These are phyloP conservation scores for Penicillium sp. DNA, from an alignment of 2,329 filamentous ascomycete species.

Conservation along the genomic window DNA sequence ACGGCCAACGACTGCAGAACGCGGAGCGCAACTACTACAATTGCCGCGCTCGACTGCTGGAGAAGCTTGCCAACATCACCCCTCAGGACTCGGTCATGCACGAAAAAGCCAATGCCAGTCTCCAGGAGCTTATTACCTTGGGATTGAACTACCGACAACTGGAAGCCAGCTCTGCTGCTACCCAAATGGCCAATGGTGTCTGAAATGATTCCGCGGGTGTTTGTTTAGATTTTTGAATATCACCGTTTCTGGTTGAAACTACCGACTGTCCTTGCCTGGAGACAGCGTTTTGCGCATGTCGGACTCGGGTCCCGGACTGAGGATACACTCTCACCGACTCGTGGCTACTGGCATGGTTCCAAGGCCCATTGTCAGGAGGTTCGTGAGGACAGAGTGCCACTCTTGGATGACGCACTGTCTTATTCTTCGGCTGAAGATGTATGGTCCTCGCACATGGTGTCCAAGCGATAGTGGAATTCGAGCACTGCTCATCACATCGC, in stretches of 20 bases:
- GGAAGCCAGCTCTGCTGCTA: constrained; percentile 38
- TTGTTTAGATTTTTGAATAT: background rate
- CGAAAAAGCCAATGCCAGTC: constrained; percentile 42
- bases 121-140: constrained; percentile 42
- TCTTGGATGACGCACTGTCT: background rate
- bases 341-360: background rate
- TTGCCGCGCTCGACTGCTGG: constrained; percentile 36
- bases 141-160: constrained; percentile 41
- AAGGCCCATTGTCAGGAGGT: background rate
- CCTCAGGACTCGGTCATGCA: constrained; percentile 40
- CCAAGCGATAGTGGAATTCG: background rate
- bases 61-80: constrained; percentile 36
- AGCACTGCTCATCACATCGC: background rate
- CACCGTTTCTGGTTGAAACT: background rate
- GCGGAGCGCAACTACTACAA: constrained; percentile 41
- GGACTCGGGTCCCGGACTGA: background rate
- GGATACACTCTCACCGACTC: no score
- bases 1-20: constrained; percentile 38
- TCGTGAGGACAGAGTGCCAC: background rate
- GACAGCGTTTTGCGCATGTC: background rate
- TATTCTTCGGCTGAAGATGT: background rate
- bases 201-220: constrained; percentile 25
- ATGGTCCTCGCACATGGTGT: background rate
- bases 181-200: constrained; percentile 30
- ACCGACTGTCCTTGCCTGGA: background rate